A percentile compares a stretch with the other conserved stretches of the same genome.
These are phyloP conservation scores for Draba incana DNA, from an alignment of 345 rosid genomes.

Conservation along the genomic window DNA sequence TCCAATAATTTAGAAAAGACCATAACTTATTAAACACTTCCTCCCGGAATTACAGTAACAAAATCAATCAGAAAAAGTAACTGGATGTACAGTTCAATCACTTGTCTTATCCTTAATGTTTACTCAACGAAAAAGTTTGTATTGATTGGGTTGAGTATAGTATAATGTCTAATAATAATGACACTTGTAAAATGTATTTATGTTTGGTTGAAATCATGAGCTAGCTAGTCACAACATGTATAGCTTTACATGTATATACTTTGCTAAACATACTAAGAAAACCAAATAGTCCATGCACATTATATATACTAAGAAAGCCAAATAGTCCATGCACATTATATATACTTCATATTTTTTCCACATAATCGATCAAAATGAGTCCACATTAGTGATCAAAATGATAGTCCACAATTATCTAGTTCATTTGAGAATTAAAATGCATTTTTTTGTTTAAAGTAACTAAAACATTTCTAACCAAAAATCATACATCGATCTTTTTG, in stretches of 20 bases:
- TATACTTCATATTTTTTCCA: too few species aligned
- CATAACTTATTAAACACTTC: not conserved
- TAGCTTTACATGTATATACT: too few species aligned
- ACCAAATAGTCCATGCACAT: too few species aligned
- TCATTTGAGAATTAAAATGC: too few species aligned
- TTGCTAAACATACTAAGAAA: too few species aligned
- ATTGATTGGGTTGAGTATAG: constrained; percentile 32
- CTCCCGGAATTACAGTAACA: not conserved
- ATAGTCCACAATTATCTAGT: not conserved
- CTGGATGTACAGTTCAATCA: not conserved
- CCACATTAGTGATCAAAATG: not conserved
- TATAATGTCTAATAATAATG: constrained; percentile 33
- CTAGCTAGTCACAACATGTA: not conserved
- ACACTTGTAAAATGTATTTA: constrained; percentile 8
- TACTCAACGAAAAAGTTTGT: constrained; percentile 35
- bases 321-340: too few species aligned
- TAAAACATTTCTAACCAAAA: too few species aligned
- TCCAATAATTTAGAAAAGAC: not conserved
- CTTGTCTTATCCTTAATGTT: constrained; percentile 36
- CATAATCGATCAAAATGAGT: too few species aligned
- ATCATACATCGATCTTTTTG: too few species aligned
- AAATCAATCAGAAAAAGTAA: not conserved
- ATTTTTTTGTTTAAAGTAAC: too few species aligned
- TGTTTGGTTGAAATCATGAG: constrained; percentile 30
- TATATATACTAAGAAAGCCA: too few species aligned